Evolutionary conservation across 1,284 basidiomycete species (phyloP).

Genomic region (Pascua sp.): DNA sequence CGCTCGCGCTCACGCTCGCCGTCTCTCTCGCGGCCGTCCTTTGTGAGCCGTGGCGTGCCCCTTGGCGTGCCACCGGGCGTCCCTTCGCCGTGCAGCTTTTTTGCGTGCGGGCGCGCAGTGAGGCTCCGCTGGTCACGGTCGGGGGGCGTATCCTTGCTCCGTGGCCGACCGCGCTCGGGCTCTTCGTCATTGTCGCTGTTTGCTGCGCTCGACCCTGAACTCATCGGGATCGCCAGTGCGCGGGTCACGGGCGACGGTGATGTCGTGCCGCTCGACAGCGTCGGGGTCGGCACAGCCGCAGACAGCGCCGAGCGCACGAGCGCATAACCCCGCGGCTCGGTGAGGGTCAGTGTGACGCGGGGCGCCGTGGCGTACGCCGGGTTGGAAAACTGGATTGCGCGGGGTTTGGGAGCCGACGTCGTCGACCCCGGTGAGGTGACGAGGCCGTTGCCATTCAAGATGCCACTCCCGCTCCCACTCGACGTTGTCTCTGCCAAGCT

Average conservation of each 20-base stretch:
- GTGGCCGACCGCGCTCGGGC: constrained; percentile 30
- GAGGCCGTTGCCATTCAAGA: too few relatives aligned
- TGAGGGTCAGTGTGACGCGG: constrained; percentile 22
- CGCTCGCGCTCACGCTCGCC: too few relatives aligned
- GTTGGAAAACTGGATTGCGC: too few relatives aligned
- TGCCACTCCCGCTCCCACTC: too few relatives aligned
- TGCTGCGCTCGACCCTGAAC: background rate
- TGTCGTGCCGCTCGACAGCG: background rate
- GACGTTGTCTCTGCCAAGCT: too few relatives aligned
- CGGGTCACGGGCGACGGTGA: constrained; percentile 5
- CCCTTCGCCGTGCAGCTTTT: background rate
- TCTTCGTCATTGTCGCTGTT: constrained; percentile 16
- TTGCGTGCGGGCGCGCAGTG: background rate
- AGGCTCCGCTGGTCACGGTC: background rate
- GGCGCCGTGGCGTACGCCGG: constrained; percentile 2
- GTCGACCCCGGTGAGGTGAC: too few relatives aligned
- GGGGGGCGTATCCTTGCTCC: constrained; percentile 24
- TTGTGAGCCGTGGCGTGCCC: too few relatives aligned
- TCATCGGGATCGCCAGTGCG: constrained; percentile 11
- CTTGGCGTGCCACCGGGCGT: too few relatives aligned
- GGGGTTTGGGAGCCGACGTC: too few relatives aligned
- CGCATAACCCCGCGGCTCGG: constrained; percentile 29
- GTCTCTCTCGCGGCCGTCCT: too few relatives aligned
- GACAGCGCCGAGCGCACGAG: constrained; percentile 25
- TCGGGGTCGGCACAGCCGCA: constrained; percentile 6